Percentiles rank a stretch among this genome's conserved stretches.
These are phyloP conservation scores for Conringia planisiliqua DNA, from an alignment of 345 rosid species.

Conservation along the genomic window DNA sequence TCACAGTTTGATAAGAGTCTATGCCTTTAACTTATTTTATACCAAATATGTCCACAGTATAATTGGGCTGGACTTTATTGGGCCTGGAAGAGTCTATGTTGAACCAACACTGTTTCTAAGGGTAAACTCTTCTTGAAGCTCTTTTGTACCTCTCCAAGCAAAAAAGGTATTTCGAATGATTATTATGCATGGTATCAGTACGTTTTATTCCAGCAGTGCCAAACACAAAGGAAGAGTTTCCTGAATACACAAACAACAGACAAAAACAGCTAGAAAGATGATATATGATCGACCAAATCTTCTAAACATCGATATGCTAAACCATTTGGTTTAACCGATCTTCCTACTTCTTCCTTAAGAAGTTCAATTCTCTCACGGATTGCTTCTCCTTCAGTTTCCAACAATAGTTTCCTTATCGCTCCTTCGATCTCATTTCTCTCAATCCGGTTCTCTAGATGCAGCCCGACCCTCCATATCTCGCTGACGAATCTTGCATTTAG, in stretches of 20 bases:
- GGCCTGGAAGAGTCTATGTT: no score
- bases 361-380: conserved; percentile 13
- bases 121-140: no score
- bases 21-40: no score
- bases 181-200: no score
- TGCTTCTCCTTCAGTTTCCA: conserved; percentile 14
- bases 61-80: no score
- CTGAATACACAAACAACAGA: neutral
- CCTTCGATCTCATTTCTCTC: conserved; percentile 15
- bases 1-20: no score
- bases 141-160: no score
- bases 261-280: neutral
- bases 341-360: conserved; percentile 1
- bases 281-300: neutral
- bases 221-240: neutral
- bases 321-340: neutral
- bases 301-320: neutral
- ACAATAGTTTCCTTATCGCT: neutral
- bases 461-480: conserved; percentile 26
- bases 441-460: conserved; percentile 14
- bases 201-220: neutral
- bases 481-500: conserved; percentile 21
- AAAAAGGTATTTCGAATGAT: no score
- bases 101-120: no score
- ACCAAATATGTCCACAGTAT: no score